Evolutionary conservation across 2,329 filamentous ascomycete species (phyloP), one percentile per base, ranked within the genome.

Genomic region (Monilinia aucupariae): DNA sequence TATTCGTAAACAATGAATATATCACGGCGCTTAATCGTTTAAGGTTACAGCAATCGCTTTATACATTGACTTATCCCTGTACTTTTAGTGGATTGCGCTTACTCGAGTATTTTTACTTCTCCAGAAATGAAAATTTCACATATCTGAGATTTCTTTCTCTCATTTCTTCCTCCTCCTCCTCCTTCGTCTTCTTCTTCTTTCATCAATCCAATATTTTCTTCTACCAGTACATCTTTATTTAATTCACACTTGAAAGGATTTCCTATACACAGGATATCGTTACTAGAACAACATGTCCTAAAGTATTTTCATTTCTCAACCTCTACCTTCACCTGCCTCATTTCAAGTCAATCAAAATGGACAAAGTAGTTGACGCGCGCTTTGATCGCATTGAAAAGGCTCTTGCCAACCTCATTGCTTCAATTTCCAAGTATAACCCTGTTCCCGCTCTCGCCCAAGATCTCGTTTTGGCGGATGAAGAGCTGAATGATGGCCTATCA

Each of bases 371-470:
- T 8, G 84, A 88, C 66, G 73, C 71, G 52, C 84, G 82, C 69
- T 88, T 90, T 65, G 84, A 87, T 72, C 83, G 85, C 55, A 78
- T 90, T 37, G 87, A 89, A 70, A 84, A 82, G 70, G 84, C 85
- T 0, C 78, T 96, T 25, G 81, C 83, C 15, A 85, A 79, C 34
- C 79, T 96, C 41, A 87, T 92, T 69, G 89, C 92, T 73, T 92
- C 90, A 0, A 88, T 96, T 66, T 82, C 89, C 7, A 89, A 91
- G 67, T 93, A 92, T 76, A 91, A 92, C 71, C 90, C 91, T 0
- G 90, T 88, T 8, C 78, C 83, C 5, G 76, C 80, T 43, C 84
- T 87, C 32, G 89, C 88, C 7, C 78, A 83, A 63, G 88, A 92
- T 67, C 84, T 96, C 12, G 79, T 89, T 22, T 78, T 80, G 9